Percentiles rank a stretch among this genome's conserved stretches.
These are phyloP conservation scores for Luvunga scandens DNA, from an alignment of 345 rosid species.

Conservation along the genomic window DNA sequence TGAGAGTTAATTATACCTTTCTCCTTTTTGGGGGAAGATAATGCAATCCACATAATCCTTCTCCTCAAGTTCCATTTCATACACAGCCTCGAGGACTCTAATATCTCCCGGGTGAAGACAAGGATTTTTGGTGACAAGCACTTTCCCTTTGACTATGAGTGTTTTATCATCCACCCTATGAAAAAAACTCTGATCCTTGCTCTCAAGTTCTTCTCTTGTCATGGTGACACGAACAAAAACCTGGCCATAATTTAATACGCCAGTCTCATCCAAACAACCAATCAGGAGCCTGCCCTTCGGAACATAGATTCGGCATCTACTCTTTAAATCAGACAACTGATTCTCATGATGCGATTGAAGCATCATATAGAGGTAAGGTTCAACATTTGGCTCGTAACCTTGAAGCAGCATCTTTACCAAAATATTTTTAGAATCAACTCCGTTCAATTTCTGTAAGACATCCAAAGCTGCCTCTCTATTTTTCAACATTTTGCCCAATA, in stretches of 20 bases:
- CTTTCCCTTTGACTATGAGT: constrained; percentile 60
- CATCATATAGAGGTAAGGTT: constrained; percentile 90
- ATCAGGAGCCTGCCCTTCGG: constrained; percentile 79
- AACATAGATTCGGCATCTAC: constrained; percentile 71
- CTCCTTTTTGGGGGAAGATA: constrained; percentile 81
- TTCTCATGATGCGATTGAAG: constrained; percentile 69
- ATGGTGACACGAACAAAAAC: constrained; percentile 68
- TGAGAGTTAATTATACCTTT: constrained; percentile 47
- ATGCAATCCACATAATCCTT: constrained; percentile 72
- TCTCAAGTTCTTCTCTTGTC: constrained; percentile 61
- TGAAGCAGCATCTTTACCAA: constrained; percentile 69
- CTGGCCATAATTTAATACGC: constrained; percentile 75
- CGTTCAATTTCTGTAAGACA: constrained; percentile 59
- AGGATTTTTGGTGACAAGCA: constrained; percentile 89
- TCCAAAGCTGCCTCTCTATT: constrained; percentile 61
- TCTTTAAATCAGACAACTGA: constrained; percentile 62
- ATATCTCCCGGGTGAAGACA: constrained; percentile 97
- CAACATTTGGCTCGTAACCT: constrained; percentile 67
- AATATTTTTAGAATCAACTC: constrained; percentile 48
- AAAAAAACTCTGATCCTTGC: constrained; percentile 51
- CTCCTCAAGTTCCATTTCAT: constrained; percentile 54
- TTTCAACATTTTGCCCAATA: constrained; percentile 63
- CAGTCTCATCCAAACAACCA: constrained; percentile 88
- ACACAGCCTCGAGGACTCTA: constrained; percentile 84
- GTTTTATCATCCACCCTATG: constrained; percentile 61